Percentiles rank a stretch among this genome's conserved stretches.
Conservation (phyloP, 768 basidiomycete genomes). For the Pholiota molesta region DNA sequence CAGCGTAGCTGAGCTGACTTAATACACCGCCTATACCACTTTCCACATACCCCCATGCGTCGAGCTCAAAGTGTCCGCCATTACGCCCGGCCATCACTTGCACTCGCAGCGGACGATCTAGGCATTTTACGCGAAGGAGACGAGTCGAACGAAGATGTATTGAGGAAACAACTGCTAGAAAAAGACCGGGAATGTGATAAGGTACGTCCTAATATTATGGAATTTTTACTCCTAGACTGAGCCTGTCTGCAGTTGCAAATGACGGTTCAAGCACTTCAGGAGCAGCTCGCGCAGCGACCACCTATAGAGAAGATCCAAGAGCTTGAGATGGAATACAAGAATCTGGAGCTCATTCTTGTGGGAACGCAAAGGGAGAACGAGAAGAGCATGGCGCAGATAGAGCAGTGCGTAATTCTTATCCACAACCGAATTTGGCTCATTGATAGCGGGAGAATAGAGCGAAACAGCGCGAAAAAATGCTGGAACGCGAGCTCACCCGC, state of each 20-base stretch:
- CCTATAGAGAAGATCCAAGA: constrained; percentile 67
- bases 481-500: constrained; percentile 72
- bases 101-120: constrained; percentile 58
- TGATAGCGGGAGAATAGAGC: constrained; percentile 36
- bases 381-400: constrained; percentile 79
- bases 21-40: neutral
- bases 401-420: constrained; percentile 48
- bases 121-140: constrained; percentile 60
- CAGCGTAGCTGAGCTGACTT: too few species aligned
- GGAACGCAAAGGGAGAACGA: constrained; percentile 89
- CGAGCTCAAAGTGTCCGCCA: constrained; percentile 67
- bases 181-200: constrained; percentile 74
- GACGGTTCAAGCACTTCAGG: constrained; percentile 64
- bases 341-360: constrained; percentile 73
- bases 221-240: neutral
- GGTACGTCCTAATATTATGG: constrained; percentile 34
- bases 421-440: neutral
- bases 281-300: constrained; percentile 67
- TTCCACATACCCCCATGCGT: constrained; percentile 42
- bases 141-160: constrained; percentile 60
- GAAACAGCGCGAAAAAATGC: constrained; percentile 72
- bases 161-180: constrained; percentile 66
- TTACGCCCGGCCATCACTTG: constrained; percentile 53
- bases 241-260: constrained; percentile 51
- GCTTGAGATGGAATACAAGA: constrained; percentile 72